Base-by-base conservation (phyloP, 2,329 filamentous ascomycete genomes). In the Ambrosiella xylebori region DNA sequence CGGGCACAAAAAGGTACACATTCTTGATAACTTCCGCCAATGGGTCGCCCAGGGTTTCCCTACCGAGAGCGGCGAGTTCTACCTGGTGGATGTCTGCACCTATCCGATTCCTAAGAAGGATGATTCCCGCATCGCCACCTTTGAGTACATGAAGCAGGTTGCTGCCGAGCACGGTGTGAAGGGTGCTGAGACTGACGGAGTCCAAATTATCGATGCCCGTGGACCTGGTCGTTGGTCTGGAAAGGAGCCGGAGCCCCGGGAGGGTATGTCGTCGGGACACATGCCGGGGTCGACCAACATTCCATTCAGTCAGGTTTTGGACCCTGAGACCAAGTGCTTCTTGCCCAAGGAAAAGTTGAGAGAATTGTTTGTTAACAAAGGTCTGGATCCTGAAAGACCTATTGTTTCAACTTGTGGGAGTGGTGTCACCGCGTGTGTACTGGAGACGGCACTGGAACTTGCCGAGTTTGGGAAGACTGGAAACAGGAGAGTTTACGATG, bases 1-100 rank as follows among this genome's bases (percentile, higher is more conserved):
- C 69, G 93, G 93, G 1, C 93, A 98, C 68, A 75, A 81, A 50
- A 84, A 81, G 62, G 91, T 98, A 12, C 89, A 96, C 69, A 72
- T 98, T 15, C 73, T 98, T 58, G 94, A 98, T 73, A 98, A 98
- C 73, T 98, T 96, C 73, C 86, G 84, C 69, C 71, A 86, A n/a
- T 98, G 90, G 88, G 83, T 91, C 1, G 85, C 91, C 39, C 77
- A 94, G 66, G 88, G 86, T 1, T 79, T 83, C 63, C 86, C 89
- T 0, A 85, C 84, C 0, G 89, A 95, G 72, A 82, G 81, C n/a
- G 90, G 91, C 56, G 73, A 86, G 68, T 71, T 86, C 56, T 84
- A 81, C 69, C 80, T 73, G 59, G 78, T 84, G 50, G 81, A 84
- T 65, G 83, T 80, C 66, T 79, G 77, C 61, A 72, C 76, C 0